Evolutionary conservation across 202 grass and related monocot species (phyloP).

Genomic region (Cymbopogon flexuosus): DNA sequence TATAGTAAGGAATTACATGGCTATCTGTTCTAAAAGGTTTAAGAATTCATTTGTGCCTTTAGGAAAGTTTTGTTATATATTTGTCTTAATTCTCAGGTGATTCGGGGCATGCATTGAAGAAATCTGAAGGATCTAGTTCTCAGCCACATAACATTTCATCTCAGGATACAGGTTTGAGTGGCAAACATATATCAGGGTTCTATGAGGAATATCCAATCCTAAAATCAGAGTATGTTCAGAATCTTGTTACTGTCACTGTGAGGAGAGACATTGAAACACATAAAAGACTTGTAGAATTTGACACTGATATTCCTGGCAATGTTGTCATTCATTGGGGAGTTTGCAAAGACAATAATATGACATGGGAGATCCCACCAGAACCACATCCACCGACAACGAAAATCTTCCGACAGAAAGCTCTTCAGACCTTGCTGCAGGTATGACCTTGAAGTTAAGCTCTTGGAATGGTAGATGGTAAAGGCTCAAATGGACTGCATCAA

Average conservation of each 20-base stretch:
- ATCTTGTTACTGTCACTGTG: slow-evolving; percentile 67
- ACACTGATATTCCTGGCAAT: slow-evolving; percentile 82
- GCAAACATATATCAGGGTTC: slow-evolving; percentile 48
- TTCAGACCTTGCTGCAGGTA: slow-evolving; percentile 91
- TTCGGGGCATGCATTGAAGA: slow-evolving; percentile 40
- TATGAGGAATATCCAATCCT: slow-evolving; percentile 71
- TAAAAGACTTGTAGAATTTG: slow-evolving; percentile 70
- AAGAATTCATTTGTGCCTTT: slow-evolving; percentile 22
- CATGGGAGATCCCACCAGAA: slow-evolving; percentile 72
- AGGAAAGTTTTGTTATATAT: slow-evolving; percentile 42
- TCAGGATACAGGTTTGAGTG: slow-evolving; percentile 29
- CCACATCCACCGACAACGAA: slow-evolving; percentile 78
- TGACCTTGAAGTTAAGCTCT: background rate
- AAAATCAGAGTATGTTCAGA: slow-evolving; percentile 63
- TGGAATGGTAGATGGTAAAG: slow-evolving; percentile 5
- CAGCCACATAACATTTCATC: slow-evolving; percentile 19
- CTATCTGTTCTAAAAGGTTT: slow-evolving; percentile 19
- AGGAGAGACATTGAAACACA: slow-evolving; percentile 40
- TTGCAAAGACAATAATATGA: slow-evolving; percentile 58
- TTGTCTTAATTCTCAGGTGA: slow-evolving; percentile 38
- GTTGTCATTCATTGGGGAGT: slow-evolving; percentile 93
- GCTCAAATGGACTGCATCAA: slow-evolving; percentile 8
- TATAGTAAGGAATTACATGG: background rate
- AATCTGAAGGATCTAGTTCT: slow-evolving; percentile 41
- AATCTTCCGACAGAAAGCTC: slow-evolving; percentile 69